A percentile compares a stretch with the other conserved stretches of the same genome.
Evolutionary conservation across 148 eudicot species (phyloP).

Genomic region (Silene uniflora): DNA sequence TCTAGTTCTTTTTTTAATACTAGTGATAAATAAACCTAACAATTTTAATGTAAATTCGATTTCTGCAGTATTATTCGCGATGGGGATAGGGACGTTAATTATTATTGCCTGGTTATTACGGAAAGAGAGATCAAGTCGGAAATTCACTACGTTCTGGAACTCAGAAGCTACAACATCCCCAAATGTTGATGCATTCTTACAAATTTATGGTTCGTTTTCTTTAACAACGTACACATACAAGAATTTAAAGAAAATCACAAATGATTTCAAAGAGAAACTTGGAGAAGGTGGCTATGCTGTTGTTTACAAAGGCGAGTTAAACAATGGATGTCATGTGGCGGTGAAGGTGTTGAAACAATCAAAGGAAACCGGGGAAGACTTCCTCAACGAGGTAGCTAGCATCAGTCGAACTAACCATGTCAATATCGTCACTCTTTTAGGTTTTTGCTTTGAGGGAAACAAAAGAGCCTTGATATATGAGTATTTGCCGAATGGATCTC

Average conservation of each 20-base stretch:
- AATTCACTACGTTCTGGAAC: no score
- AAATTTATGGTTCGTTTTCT: neutral
- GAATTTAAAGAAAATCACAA: neutral
- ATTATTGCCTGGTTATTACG: no score
- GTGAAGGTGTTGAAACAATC: constrained; percentile 26
- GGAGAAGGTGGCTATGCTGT: constrained; percentile 11
- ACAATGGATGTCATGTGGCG: constrained; percentile 21
- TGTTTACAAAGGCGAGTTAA: constrained; percentile 28
- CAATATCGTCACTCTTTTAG: no score
- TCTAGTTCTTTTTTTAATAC: no score
- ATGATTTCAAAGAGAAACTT: constrained; percentile 1
- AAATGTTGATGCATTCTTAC: neutral
- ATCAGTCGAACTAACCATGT: neutral
- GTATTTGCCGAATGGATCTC: constrained; percentile 24
- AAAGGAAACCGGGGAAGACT: constrained; percentile 26
- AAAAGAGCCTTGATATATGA: no score
- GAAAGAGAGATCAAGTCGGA: no score
- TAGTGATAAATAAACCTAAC: no score
- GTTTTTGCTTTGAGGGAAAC: no score
- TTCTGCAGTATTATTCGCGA: no score
- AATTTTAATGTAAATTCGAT: no score
- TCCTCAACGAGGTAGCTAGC: constrained; percentile 27
- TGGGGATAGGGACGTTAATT: no score
- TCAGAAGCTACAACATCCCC: neutral
- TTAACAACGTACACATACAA: constrained; percentile 4